Conservation (phyloP, 768 basidiomycete species). For the Botryobasidium botryosum region DNA sequence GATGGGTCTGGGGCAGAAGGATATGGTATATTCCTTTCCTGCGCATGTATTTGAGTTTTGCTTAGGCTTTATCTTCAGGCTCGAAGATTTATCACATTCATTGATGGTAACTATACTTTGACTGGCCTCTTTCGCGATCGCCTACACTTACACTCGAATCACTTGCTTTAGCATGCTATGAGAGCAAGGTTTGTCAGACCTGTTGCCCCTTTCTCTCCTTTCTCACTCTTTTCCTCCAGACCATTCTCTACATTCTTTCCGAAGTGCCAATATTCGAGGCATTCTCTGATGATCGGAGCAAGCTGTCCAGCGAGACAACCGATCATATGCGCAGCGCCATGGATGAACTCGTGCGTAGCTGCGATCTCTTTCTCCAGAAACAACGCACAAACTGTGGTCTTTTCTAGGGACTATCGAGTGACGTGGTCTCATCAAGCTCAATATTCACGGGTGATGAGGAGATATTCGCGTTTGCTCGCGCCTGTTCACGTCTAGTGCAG, state of each 20-base stretch:
- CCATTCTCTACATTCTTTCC: conserved; percentile 80
- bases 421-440: conserved; percentile 63
- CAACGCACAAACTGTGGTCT: not conserved
- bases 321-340: conserved; percentile 87
- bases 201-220: conserved; percentile 9
- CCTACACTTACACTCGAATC: not conserved
- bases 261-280: conserved; percentile 83
- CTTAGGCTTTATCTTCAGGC: conserved; percentile 35
- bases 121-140: not conserved
- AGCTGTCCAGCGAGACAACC: conserved; percentile 28
- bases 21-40: conserved; percentile 35
- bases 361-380: not conserved
- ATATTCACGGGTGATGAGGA: conserved; percentile 97
- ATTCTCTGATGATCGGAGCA: conserved; percentile 54
- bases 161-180: conserved; percentile 55
- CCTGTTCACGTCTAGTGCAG: conserved; percentile 70
- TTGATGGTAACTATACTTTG: conserved; percentile 53
- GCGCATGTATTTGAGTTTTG: not conserved
- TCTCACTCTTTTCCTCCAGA: conserved; percentile 27
- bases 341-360: conserved; percentile 69
- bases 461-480: conserved; percentile 90
- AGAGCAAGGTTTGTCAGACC: conserved; percentile 46
- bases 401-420: conserved; percentile 54
- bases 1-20: conserved; percentile 75
- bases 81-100: conserved; percentile 90